These are phyloP conservation scores for Nephelium lappaceum DNA, from an alignment of 345 rosid species.

Conservation along the genomic window DNA sequence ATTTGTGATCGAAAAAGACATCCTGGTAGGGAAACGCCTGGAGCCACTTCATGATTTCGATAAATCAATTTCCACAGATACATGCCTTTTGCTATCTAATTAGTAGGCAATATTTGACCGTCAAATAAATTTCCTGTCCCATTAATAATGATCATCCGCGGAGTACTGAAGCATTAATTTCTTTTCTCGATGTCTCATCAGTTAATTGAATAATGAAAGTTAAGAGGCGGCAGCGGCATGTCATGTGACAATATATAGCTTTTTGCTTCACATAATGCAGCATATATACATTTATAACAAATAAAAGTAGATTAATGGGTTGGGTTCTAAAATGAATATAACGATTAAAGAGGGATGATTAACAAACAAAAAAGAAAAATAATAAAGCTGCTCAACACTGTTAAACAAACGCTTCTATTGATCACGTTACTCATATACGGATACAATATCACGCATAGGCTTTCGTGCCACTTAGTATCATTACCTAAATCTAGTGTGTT, in stretches of 20 bases:
- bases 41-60: background rate
- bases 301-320: background rate
- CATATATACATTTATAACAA: background rate
- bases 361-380: background rate
- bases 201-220: background rate
- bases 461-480: slow-evolving; percentile 6
- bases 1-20: background rate
- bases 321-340: background rate
- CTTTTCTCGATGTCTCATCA: background rate
- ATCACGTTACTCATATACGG: background rate
- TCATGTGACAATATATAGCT: background rate
- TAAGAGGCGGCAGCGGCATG: slow-evolving; percentile 3
- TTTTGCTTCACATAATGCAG: slow-evolving; percentile 19
- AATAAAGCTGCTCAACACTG: background rate
- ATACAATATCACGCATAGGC: background rate
- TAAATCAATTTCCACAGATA: background rate
- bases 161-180: background rate
- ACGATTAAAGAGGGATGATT: background rate
- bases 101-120: background rate
- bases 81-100: background rate
- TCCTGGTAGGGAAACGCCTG: background rate
- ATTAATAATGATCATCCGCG: background rate
- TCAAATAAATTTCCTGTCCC: background rate
- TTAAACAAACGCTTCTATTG: background rate
- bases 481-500: background rate